phyloP scores from a whole-genome alignment of 257 asterid species.

The Solanum peruvianum region DNA sequence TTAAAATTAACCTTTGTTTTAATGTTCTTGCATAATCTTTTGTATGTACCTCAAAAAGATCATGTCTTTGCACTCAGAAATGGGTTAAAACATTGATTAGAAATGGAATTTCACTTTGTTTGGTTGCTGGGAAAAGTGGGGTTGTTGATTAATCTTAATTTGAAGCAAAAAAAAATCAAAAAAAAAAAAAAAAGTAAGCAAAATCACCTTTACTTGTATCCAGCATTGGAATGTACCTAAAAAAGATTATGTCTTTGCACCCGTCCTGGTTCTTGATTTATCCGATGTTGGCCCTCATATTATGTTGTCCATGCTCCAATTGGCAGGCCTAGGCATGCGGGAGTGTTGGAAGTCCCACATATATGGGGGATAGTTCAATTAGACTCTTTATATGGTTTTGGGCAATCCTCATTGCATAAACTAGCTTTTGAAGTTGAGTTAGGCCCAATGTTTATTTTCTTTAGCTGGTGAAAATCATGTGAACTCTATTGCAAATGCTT shows the following conservation, averaged over 20 bases:
- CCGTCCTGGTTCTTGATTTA: not conserved
- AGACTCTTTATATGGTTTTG: not conserved
- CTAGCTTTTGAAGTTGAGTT: not conserved
- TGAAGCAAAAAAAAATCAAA: too few species aligned
- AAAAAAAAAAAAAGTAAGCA: too few species aligned
- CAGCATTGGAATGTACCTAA: not conserved
- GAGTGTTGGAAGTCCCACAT: not conserved
- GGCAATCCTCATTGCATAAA: not conserved
- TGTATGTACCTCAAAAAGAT: too few species aligned
- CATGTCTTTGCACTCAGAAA: too few species aligned
- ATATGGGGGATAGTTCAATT: not conserved
- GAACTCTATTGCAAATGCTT: not conserved
- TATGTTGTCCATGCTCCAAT: not conserved
- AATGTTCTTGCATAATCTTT: too few species aligned
- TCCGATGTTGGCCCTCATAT: not conserved
- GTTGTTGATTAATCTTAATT: too few species aligned
- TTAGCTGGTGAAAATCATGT: not conserved
- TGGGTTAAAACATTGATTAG: too few species aligned
- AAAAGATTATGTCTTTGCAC: not conserved
- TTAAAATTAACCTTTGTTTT: too few species aligned
- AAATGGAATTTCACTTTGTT: too few species aligned
- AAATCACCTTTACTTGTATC: not conserved
- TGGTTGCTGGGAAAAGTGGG: too few species aligned
- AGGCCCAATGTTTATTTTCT: not conserved
- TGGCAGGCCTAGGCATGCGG: not conserved